These are phyloP conservation scores for Scheffersomyces illinoinensis DNA, from an alignment of 1,139 yeast species.

Conservation along the genomic window DNA sequence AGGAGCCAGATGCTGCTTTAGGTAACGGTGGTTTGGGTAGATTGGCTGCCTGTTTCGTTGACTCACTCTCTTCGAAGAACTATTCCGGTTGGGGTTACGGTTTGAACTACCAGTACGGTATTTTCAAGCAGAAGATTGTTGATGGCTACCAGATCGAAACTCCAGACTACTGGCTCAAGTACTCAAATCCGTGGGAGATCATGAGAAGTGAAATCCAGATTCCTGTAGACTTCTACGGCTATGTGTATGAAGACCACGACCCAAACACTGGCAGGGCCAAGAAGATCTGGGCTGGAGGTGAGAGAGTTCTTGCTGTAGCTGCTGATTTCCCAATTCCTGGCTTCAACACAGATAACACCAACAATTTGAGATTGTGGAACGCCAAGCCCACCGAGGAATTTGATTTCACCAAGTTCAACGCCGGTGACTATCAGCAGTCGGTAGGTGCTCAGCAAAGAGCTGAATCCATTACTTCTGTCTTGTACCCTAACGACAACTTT, in stretches of 20 bases:
- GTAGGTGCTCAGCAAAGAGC: slow-evolving; percentile 85
- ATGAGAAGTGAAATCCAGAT: slow-evolving; percentile 83
- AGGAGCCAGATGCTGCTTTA: slow-evolving; percentile 92
- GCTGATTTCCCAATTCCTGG: slow-evolving; percentile 95
- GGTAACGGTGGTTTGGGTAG: slow-evolving; percentile 97
- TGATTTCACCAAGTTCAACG: slow-evolving; percentile 87
- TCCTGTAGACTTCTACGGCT: slow-evolving; percentile 91
- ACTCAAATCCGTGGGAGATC: slow-evolving; percentile 91
- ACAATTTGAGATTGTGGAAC: slow-evolving; percentile 88
- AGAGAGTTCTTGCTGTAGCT: slow-evolving; percentile 87
- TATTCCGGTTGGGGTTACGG: slow-evolving; percentile 98
- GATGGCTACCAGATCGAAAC: slow-evolving; percentile 93
- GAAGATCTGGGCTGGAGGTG: slow-evolving; percentile 83
- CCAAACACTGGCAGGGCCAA: slow-evolving; percentile 53
- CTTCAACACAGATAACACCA: slow-evolving; percentile 77
- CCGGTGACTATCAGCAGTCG: slow-evolving; percentile 87
- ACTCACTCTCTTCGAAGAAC: slow-evolving; percentile 81
- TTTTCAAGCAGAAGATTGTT: slow-evolving; percentile 84
- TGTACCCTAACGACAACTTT: slow-evolving; percentile 92
- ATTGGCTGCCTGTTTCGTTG: slow-evolving; percentile 92
- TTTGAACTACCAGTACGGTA: slow-evolving; percentile 88
- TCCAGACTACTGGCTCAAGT: slow-evolving; percentile 92
- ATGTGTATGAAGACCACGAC: slow-evolving; percentile 63
- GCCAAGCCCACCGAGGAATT: slow-evolving; percentile 89
- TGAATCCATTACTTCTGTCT: slow-evolving; percentile 86